Evolutionary conservation across 768 basidiomycete species (phyloP).

Genomic region (Pulveroboletus ravenelii): DNA sequence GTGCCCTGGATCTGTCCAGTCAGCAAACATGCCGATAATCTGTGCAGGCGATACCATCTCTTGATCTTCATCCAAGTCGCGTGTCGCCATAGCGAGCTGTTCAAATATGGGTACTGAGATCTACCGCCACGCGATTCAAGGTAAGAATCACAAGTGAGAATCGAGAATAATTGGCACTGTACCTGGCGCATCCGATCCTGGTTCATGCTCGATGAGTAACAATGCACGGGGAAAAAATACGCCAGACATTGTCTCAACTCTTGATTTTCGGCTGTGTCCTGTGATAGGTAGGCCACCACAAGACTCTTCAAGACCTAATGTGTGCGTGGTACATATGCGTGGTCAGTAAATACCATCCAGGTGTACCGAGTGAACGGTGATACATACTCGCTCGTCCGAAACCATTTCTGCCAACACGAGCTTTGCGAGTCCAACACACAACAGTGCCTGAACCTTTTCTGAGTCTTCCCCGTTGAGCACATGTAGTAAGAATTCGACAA

Average conservation of each 20-base stretch:
- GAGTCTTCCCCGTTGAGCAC: slow-evolving; percentile 51
- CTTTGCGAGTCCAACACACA: slow-evolving; percentile 82
- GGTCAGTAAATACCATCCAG: background rate
- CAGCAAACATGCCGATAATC: slow-evolving; percentile 78
- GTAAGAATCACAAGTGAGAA: too few relatives aligned
- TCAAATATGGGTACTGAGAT: slow-evolving; percentile 69
- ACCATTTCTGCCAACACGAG: slow-evolving; percentile 76
- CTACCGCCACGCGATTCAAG: slow-evolving; percentile 36
- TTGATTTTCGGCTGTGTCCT: slow-evolving; percentile 75
- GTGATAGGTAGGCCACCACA: slow-evolving; percentile 67
- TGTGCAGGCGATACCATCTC: too few relatives aligned
- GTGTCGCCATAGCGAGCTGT: slow-evolving; percentile 50
- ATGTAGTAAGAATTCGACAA: slow-evolving; percentile 63
- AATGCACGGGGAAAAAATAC: slow-evolving; percentile 84
- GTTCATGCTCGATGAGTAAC: slow-evolving; percentile 71
- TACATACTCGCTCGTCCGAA: slow-evolving; percentile 59
- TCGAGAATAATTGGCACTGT: background rate
- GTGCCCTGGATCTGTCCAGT: slow-evolving; percentile 44
- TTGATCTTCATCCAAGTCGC: slow-evolving; percentile 65
- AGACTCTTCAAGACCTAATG: slow-evolving; percentile 50
- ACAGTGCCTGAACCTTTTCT: slow-evolving; percentile 61
- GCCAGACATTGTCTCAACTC: slow-evolving; percentile 80
- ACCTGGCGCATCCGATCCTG: slow-evolving; percentile 67
- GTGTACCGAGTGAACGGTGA: background rate
- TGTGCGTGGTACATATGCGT: background rate